Conservation (phyloP, 345 rosid genomes). For the Syzygium aromaticum region DNA sequence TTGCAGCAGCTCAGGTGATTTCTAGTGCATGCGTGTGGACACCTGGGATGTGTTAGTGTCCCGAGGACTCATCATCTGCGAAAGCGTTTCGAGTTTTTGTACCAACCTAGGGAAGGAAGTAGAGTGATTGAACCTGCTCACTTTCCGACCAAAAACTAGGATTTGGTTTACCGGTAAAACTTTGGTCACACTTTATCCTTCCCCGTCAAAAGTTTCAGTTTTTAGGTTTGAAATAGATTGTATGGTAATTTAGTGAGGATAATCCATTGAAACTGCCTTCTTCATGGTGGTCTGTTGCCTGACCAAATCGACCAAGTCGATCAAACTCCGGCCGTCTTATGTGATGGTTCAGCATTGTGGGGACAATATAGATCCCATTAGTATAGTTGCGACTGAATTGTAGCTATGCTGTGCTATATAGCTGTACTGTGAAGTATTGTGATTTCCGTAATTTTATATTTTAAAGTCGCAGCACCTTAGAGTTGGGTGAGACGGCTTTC, state of each 20-base stretch:
- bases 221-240: background rate
- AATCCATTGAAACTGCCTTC: background rate
- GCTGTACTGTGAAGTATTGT: background rate
- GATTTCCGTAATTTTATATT: background rate
- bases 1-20: background rate
- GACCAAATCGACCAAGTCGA: background rate
- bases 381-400: background rate
- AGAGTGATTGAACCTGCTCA: background rate
- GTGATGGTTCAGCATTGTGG: background rate
- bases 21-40: background rate
- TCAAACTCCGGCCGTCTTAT: background rate
- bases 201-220: background rate
- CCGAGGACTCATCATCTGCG: background rate
- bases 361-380: background rate
- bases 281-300: background rate
- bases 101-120: background rate
- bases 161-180: background rate
- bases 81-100: background rate
- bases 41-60: background rate
- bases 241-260: background rate
- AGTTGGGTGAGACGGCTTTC: background rate
- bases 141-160: background rate
- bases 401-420: background rate
- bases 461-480: background rate
- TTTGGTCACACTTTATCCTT: background rate